Evolutionary conservation across 352 stramenopile species (phyloP).

Genomic region (Phytophthora fragariaefolia): DNA sequence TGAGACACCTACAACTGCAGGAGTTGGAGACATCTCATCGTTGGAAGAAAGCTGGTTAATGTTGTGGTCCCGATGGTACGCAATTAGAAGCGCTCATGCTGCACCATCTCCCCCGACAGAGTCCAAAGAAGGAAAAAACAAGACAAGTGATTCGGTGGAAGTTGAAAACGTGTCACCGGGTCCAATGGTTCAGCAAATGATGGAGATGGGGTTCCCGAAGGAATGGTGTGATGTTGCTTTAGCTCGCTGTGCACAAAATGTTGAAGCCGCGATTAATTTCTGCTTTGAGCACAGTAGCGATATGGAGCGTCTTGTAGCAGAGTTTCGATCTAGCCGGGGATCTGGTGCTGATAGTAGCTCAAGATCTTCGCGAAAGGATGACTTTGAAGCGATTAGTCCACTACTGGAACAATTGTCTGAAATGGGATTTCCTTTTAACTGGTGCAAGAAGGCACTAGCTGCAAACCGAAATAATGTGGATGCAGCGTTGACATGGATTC

Average conservation of each 20-base stretch:
- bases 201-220: conserved; percentile 94
- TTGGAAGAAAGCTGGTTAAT: conserved; percentile 84
- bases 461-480: conserved; percentile 92
- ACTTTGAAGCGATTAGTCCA: conserved; percentile 72
- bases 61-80: conserved; percentile 81
- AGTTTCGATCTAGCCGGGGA: conserved; percentile 70
- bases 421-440: conserved; percentile 94
- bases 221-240: conserved; percentile 93
- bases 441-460: conserved; percentile 91
- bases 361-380: conserved; percentile 47
- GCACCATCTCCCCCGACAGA: conserved; percentile 35
- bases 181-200: conserved; percentile 91
- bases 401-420: conserved; percentile 90
- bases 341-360: conserved; percentile 22
- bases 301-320: conserved; percentile 88
- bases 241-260: conserved; percentile 85
- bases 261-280: conserved; percentile 93
- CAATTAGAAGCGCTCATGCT: conserved; percentile 58
- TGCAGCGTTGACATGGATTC: conserved; percentile 92
- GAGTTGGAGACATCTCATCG: conserved; percentile 73
- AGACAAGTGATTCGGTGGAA: conserved; percentile 31
- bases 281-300: conserved; percentile 93
- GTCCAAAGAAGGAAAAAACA: conserved; percentile 35
- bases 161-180: conserved; percentile 45
- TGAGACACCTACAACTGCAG: conserved; percentile 70